Percentiles rank a stretch among this genome's conserved stretches.
phyloP scores from a whole-genome alignment of 371 early-diverging fungal genomes.

The Lichtheimia ramosa region DNA sequence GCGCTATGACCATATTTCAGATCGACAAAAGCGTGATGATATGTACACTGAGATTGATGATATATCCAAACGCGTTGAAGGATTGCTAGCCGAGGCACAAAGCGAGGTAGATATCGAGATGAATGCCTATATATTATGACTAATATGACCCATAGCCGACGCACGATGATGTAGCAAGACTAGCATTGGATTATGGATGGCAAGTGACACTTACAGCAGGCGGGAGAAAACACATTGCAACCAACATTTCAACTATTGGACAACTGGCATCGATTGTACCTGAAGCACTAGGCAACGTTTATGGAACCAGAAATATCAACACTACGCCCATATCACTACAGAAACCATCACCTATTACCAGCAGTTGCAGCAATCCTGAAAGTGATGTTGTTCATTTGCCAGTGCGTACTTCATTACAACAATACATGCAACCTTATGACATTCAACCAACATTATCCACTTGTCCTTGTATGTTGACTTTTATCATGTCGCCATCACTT shows the following conservation, averaged over 20 bases:
- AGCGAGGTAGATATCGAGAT: slow-evolving; percentile 6
- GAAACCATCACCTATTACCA: background rate
- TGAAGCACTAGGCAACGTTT: slow-evolving; percentile 17
- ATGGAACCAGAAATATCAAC: slow-evolving; percentile 2
- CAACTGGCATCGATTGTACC: slow-evolving; percentile 23
- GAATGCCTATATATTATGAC: background rate
- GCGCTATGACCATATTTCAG: slow-evolving; percentile 27
- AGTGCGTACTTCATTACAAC: slow-evolving; percentile 7
- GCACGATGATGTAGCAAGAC: slow-evolving; percentile 20
- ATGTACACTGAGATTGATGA: slow-evolving; percentile 28
- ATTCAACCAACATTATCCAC: background rate
- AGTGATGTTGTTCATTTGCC: slow-evolving; percentile 1
- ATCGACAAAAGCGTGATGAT: slow-evolving; percentile 22
- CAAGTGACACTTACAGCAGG: slow-evolving; percentile 14
- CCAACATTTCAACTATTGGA: slow-evolving; percentile 20
- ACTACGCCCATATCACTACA: background rate
- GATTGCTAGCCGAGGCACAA: slow-evolving; percentile 11
- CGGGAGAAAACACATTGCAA: slow-evolving; percentile 21
- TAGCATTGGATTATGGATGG: slow-evolving; percentile 25
- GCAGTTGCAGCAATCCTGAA: background rate
- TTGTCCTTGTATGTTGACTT: slow-evolving; percentile 16
- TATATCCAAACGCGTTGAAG: slow-evolving; percentile 22
- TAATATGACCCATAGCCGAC: slow-evolving; percentile 7
- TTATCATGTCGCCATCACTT: slow-evolving; percentile 9
- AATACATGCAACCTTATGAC: slow-evolving; percentile 9